Percentiles rank a stretch among this genome's conserved stretches.
Evolutionary conservation across 768 basidiomycete genomes (phyloP).

Genomic region (Tylopilus subfusipes): DNA sequence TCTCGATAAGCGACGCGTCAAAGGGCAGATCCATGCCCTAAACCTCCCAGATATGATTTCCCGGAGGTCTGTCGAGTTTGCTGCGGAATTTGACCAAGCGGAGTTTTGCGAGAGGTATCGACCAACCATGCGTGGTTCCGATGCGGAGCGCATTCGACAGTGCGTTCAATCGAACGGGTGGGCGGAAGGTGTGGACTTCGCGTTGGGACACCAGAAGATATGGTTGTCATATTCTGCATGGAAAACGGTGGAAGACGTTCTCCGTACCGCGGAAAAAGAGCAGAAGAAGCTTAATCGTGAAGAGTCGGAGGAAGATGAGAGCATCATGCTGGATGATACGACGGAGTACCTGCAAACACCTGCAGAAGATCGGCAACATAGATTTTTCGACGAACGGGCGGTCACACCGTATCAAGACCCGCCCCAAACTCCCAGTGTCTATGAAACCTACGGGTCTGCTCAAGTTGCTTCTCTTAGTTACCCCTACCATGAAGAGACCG

Average conservation of each 20-base stretch:
- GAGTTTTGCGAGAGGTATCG: conserved; percentile 55
- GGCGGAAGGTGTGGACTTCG: conserved; percentile 53
- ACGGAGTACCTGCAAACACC: conserved; percentile 38
- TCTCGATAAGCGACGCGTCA: conserved; percentile 61
- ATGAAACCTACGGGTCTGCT: conserved; percentile 22
- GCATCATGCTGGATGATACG: conserved; percentile 37
- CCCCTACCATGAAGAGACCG: conserved; percentile 33
- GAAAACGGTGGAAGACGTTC: conserved; percentile 57
- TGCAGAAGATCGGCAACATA: conserved; percentile 29
- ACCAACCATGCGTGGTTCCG: conserved; percentile 46
- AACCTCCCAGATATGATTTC: conserved; percentile 52
- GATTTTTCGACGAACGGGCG: conserved; percentile 32
- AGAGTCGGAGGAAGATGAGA: conserved; percentile 46
- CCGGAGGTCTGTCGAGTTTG: conserved; percentile 48
- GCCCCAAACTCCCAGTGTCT: conserved; percentile 28
- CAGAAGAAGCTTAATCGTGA: conserved; percentile 39
- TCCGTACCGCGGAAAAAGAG: conserved; percentile 51
- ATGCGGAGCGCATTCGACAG: conserved; percentile 45
- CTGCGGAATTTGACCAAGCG: conserved; percentile 45
- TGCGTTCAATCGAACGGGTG: conserved; percentile 51
- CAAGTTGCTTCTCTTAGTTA: conserved; percentile 25
- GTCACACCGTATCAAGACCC: conserved; percentile 29
- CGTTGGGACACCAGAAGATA: conserved; percentile 48
- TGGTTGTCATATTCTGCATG: conserved; percentile 56
- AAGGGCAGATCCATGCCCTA: conserved; percentile 51